These are phyloP conservation scores for Pelagophyceae sp. DNA, from an alignment of 352 stramenopile genomes.

Conservation along the genomic window DNA sequence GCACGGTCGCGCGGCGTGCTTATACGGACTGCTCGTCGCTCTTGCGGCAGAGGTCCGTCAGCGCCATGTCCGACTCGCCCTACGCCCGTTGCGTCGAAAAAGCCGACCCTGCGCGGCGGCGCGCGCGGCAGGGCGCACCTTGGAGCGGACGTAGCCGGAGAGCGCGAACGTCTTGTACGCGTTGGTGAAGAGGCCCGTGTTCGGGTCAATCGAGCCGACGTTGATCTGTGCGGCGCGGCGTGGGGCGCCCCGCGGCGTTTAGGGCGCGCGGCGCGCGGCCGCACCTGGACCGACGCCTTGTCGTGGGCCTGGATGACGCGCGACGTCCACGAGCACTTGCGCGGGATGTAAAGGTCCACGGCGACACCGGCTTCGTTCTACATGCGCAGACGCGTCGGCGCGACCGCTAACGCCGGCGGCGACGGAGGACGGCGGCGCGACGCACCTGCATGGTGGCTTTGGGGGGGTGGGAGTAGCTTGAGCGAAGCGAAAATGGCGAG, in stretches of 20 bases:
- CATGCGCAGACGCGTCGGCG: too few relatives aligned
- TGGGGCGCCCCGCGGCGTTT: neutral
- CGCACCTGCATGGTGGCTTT: too few relatives aligned
- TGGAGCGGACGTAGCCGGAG: conserved; percentile 6
- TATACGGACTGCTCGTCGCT: neutral
- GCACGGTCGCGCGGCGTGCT: too few relatives aligned
- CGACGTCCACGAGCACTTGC: conserved; percentile 14
- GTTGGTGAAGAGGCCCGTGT: conserved; percentile 12
- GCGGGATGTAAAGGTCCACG: conserved; percentile 21
- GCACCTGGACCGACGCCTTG: conserved; percentile 12
- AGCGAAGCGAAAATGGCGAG: too few relatives aligned
- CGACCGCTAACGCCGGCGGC: too few relatives aligned
- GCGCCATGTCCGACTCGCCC: conserved; percentile 15
- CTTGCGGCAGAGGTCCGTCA: conserved; percentile 11
- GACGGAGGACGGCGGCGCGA: too few relatives aligned
- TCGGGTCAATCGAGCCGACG: conserved; percentile 19
- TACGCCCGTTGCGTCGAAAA: too few relatives aligned
- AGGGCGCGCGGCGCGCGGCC: too few relatives aligned
- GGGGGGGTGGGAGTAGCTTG: too few relatives aligned
- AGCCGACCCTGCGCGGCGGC: too few relatives aligned
- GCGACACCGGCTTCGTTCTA: neutral
- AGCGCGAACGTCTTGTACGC: conserved; percentile 15
- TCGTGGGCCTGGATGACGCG: conserved; percentile 6
- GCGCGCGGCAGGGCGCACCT: neutral
- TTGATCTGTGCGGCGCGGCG: neutral